These are phyloP conservation scores for Coniferiporia weirii DNA, from an alignment of 1,284 basidiomycete species.

Conservation along the genomic window DNA sequence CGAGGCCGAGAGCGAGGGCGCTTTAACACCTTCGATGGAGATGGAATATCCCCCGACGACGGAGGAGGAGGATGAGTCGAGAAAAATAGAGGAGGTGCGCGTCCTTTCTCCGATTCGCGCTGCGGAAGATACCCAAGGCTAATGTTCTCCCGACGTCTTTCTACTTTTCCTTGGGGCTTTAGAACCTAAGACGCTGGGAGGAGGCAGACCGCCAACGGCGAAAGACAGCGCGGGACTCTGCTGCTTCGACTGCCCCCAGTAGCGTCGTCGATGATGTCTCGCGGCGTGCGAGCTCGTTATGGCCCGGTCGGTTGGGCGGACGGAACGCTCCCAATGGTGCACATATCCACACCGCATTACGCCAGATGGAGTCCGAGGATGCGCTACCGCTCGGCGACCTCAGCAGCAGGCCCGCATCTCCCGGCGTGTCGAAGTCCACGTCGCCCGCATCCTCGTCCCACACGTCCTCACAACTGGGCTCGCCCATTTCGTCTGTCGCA, in stretches of 20 bases:
- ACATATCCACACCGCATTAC: constrained; percentile 42
- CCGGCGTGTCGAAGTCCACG: constrained; percentile 25
- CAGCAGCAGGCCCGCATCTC: constrained; percentile 40
- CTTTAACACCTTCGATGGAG: constrained; percentile 19
- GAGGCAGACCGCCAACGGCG: constrained; percentile 63
- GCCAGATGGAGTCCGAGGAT: constrained; percentile 32
- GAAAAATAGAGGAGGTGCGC: constrained; percentile 63
- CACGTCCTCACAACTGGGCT: constrained; percentile 15
- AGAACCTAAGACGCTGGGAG: constrained; percentile 75
- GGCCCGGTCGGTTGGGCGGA: constrained; percentile 23
- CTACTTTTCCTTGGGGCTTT: too few relatives aligned
- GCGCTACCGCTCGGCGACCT: constrained; percentile 31
- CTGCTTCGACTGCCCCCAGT: constrained; percentile 26
- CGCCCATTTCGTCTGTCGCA: constrained; percentile 27
- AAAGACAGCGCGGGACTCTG: constrained; percentile 54
- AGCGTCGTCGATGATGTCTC: constrained; percentile 53
- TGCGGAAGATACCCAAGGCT: background rate
- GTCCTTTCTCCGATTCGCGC: constrained; percentile 1
- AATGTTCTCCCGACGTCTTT: background rate
- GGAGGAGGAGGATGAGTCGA: constrained; percentile 60
- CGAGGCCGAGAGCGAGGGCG: constrained; percentile 30
- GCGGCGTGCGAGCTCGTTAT: constrained; percentile 51
- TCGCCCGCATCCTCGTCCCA: constrained; percentile 37
- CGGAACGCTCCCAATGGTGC: constrained; percentile 25
- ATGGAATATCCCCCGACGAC: constrained; percentile 56